Evolutionary conservation across 2,329 filamentous ascomycete genomes (phyloP), one percentile per base, ranked within the genome.

Genomic region (Venturia effusa): DNA sequence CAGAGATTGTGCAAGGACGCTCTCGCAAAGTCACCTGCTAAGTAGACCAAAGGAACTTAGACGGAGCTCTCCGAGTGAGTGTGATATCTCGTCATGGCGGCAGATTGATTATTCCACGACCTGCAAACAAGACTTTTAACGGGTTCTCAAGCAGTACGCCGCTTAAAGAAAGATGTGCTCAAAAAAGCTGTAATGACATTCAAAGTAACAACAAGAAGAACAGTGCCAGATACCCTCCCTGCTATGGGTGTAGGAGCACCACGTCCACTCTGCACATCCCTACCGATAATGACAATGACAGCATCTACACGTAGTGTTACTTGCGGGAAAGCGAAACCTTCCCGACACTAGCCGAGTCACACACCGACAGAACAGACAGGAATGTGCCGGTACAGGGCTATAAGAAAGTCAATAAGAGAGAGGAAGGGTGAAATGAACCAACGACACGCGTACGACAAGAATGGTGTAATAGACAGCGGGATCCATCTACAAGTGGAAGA

Each of bases 21-120:
- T 30, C 48, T 45, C 41, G 19, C 17, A 13, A 13, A 13, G 3
- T 19, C 15, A 54, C 24, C 30, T 13, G 30, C 48, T 6, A 1
- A 82, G 71, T 79, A 87, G 83, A 27, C 81, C 82, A 57, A 84
- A 79, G 11, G 81, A 81, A 71, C 87, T 87, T 74, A 86, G 83
- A n/a, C n/a, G n/a, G n/a, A 59, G 55, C 55, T 30, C 55, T 39
- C 22, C 37, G 32, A 37, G 55, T 59, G 17, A 59, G 55, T 15
- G 55, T 22, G 5, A 59, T 59, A 10, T 37, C 37, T 8, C 32
- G 32, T 15, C 55, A 59, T 22, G 15, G n/a, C 5, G 32, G 55
- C 37, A 37, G 32, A 19, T 32, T 40, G 15, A 40, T 1, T 32
- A 32, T 11, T 37, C 55, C 10, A 8, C 55, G 37, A 59, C 55